A percentile compares a stretch with the other conserved stretches of the same genome.
phyloP scores from a whole-genome alignment of 345 rosid genomes.

The Turnera subulata region DNA sequence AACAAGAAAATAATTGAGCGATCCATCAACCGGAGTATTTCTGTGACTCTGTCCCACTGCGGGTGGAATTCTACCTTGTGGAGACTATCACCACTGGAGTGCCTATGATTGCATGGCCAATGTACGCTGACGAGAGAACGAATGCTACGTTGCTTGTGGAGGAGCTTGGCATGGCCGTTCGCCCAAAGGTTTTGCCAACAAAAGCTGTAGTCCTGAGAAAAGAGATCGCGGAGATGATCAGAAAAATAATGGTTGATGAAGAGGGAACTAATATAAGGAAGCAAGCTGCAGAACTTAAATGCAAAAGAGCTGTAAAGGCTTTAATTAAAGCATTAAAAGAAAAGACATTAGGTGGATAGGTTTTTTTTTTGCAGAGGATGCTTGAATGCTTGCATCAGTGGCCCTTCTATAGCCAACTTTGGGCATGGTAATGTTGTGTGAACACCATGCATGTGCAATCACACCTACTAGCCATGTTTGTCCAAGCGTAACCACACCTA shows the following conservation, averaged over 20 bases:
- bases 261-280: constrained; percentile 10
- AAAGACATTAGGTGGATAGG: too few species aligned
- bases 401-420: too few species aligned
- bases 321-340: background rate
- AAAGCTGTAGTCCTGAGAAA: constrained; percentile 9
- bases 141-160: constrained; percentile 50
- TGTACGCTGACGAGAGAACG: constrained; percentile 65
- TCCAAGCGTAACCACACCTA: too few species aligned
- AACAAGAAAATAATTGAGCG: too few species aligned
- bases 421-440: too few species aligned
- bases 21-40: constrained; percentile 56
- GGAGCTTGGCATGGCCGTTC: constrained; percentile 20
- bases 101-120: constrained; percentile 72
- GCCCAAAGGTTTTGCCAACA: constrained; percentile 2
- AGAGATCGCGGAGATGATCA: constrained; percentile 19
- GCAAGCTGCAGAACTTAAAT: constrained; percentile 1
- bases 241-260: constrained; percentile 17
- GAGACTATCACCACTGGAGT: constrained; percentile 55
- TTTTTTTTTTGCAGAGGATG: too few species aligned
- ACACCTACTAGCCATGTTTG: too few species aligned
- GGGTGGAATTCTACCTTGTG: constrained; percentile 66
- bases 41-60: constrained; percentile 58
- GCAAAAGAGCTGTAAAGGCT: constrained; percentile 11
- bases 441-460: too few species aligned
- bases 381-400: too few species aligned